phyloP scores from a whole-genome alignment of 2,329 filamentous ascomycete genomes.

The Cladosporium sp. region DNA sequence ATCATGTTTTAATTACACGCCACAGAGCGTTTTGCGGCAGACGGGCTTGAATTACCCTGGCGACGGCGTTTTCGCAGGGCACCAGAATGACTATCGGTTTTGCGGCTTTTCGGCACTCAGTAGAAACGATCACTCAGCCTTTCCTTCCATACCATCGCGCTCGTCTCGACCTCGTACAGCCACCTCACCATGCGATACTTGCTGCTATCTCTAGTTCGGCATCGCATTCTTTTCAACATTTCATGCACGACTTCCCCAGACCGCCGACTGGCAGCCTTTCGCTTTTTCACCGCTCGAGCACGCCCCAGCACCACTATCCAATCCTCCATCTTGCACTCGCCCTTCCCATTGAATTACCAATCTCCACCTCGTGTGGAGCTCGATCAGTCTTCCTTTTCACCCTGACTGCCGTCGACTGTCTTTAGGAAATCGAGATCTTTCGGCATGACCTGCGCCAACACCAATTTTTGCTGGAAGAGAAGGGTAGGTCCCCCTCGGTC shows the following conservation, averaged over 20 bases:
- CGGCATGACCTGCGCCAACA: too few species aligned
- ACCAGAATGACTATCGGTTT: slow-evolving; percentile 15
- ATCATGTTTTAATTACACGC: slow-evolving; percentile 30
- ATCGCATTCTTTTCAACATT: slow-evolving; percentile 1
- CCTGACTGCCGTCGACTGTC: too few species aligned
- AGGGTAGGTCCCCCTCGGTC: not conserved
- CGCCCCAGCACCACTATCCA: not conserved
- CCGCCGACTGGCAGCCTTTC: slow-evolving; percentile 7
- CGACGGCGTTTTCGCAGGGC: slow-evolving; percentile 12
- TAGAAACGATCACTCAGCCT: slow-evolving; percentile 28
- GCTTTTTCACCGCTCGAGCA: not conserved
- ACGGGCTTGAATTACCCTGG: slow-evolving; percentile 27
- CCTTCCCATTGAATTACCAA: not conserved
- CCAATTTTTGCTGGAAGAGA: not conserved
- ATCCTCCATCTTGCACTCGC: slow-evolving; percentile 2
- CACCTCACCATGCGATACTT: slow-evolving; percentile 3
- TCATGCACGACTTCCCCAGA: not conserved
- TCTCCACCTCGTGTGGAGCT: not conserved
- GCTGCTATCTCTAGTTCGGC: slow-evolving; percentile 1
- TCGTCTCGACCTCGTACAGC: not conserved
- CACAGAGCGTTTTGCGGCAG: slow-evolving; percentile 1
- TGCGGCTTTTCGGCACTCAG: slow-evolving; percentile 23
- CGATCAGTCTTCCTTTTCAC: not conserved
- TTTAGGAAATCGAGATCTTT: too few species aligned
- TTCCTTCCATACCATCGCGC: slow-evolving; percentile 12